A percentile compares a stretch with the other conserved stretches of the same genome.
These are phyloP conservation scores for Musa itinerans DNA, from an alignment of 176 grass and related monocot genomes.

Conservation along the genomic window DNA sequence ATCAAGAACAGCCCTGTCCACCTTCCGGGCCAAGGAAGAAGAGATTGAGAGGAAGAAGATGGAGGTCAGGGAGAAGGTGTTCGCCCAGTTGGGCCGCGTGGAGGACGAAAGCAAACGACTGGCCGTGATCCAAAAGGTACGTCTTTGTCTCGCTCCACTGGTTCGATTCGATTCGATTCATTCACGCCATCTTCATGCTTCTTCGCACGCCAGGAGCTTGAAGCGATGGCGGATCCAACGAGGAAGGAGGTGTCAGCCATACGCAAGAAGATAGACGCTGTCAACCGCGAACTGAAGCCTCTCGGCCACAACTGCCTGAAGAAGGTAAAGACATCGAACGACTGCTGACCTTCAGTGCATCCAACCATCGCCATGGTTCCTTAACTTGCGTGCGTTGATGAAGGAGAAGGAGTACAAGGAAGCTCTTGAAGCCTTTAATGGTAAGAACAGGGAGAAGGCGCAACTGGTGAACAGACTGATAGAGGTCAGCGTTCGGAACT, in stretches of 20 bases:
- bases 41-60: conserved; percentile 81
- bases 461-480: conserved; percentile 69
- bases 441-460: conserved; percentile 89
- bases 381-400: not conserved
- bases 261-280: conserved; percentile 56
- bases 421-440: conserved; percentile 74
- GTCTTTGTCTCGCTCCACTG: not conserved
- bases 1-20: conserved; percentile 62
- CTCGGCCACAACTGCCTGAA: conserved; percentile 73
- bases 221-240: conserved; percentile 80
- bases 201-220: conserved; percentile 39
- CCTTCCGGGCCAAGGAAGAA: conserved; percentile 91
- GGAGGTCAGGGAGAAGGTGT: conserved; percentile 80
- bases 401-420: conserved; percentile 97
- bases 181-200: no score
- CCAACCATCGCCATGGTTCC: not conserved
- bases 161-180: no score
- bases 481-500: conserved; percentile 40
- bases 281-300: conserved; percentile 84
- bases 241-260: conserved; percentile 75
- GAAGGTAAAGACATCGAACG: conserved; percentile 42
- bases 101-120: conserved; percentile 88
- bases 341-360: not conserved
- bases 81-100: conserved; percentile 73
- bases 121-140: conserved; percentile 62